Evolutionary conservation across 164 flowering plant genomes (phyloP).

Genomic region (Vitis rupestris): DNA sequence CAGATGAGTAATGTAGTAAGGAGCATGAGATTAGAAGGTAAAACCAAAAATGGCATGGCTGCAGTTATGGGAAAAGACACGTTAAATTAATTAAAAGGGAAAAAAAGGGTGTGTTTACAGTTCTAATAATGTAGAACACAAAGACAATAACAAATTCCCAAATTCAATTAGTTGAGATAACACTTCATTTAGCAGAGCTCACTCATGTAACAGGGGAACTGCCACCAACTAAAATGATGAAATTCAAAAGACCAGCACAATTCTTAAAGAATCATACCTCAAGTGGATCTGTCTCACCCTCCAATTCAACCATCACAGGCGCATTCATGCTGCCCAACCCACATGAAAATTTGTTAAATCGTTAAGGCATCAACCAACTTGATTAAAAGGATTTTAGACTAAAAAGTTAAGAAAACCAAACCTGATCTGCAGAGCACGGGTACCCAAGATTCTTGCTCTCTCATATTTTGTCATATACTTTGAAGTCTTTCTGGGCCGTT

Average conservation of each 20-base stretch:
- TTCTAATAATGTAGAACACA: no score
- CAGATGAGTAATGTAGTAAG: no score
- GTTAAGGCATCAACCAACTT: background rate
- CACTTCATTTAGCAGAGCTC: no score
- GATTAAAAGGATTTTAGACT: background rate
- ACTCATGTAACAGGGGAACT: no score
- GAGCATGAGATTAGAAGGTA: no score
- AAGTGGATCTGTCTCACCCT: conserved; percentile 57
- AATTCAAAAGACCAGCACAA: background rate
- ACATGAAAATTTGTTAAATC: background rate
- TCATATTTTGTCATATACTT: conserved; percentile 47
- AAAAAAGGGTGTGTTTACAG: no score
- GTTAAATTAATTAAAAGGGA: no score
- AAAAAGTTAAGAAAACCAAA: background rate
- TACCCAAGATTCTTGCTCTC: conserved; percentile 44
- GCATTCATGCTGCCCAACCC: conserved; percentile 47
- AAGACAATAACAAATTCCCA: no score
- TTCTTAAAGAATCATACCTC: conserved; percentile 26
- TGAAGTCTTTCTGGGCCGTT: conserved; percentile 38
- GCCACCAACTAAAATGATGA: background rate
- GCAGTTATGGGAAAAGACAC: no score
- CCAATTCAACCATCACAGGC: conserved; percentile 58
- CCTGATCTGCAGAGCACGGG: conserved; percentile 50
- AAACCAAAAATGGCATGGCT: no score
- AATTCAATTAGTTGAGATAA: no score